Evolutionary conservation across 2,329 filamentous ascomycete species (phyloP), one percentile per base, ranked within the genome.

Genomic region (Colletotrichum spaethianum): DNA sequence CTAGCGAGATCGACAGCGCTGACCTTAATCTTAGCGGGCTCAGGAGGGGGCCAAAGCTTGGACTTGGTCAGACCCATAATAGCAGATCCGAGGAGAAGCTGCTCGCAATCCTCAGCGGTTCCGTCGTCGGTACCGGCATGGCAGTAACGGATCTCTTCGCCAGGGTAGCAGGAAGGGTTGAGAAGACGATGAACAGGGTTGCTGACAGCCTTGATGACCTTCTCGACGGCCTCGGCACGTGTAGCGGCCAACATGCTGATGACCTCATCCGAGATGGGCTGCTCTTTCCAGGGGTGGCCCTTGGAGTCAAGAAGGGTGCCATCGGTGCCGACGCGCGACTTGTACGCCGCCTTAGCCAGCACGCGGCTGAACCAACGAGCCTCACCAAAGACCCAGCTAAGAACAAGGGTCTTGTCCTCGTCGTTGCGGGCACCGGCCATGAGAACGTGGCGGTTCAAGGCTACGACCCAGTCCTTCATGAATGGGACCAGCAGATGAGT

Each of bases 161-260:
- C 69, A 5, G 69, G 69, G 64, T 72, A 72, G 52, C 69, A 72
- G 0, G 64, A 68, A n/a, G 69, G 69, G 42, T 72, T 72, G 36
- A 72, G 69, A 3, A 72, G 69, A 42, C 69, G 69, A 52, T 72
- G 69, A n/a, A 72, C 69, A 16, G 69, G 69, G 64, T 68, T 72
- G 69, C 69, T 72, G 64, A 72, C 69, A 12, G 69, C 74, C 67
- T 73, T 70, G 67, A 70, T 65, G 61, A 70, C 65, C 46, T 46
- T 65, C 26, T 73, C 66, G 14, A 74, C 55, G 40, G 73, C 70
- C 38, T 74, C 73, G 55, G 64, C 63, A 36, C 73, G 63, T 38
- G 52, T 63, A 28, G 64, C 52, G 26, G 69, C 36, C 23, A 72
- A 64, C 69, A 72, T 63, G 69, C n/a, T 36, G 28, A 72, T 53